Conservation (phyloP, 495 filamentous ascomycete genomes). For the Lindgomyces ingoldianus region DNA sequence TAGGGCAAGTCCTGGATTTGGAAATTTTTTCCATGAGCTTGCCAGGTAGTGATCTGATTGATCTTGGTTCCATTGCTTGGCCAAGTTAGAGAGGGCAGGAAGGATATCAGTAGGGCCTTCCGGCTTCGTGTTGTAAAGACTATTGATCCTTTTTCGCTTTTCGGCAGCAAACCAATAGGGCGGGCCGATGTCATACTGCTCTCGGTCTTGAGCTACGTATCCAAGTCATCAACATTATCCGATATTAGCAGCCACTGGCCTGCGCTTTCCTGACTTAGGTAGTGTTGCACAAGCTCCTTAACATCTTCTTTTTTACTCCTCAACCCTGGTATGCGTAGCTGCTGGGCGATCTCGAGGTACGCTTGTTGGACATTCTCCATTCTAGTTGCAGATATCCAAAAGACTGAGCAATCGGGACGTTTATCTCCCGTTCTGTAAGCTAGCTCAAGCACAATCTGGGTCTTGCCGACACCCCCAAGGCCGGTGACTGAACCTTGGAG, state of each 20-base stretch:
- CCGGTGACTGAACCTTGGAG: slow-evolving; percentile 2
- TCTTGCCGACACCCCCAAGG: slow-evolving; percentile 31
- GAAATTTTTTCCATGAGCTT: too few relatives aligned
- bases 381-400: slow-evolving; percentile 29
- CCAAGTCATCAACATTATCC: slow-evolving; percentile 37
- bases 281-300: slow-evolving; percentile 39
- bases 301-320: slow-evolving; percentile 31
- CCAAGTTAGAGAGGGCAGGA: too few relatives aligned
- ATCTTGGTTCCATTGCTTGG: too few relatives aligned
- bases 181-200: background rate
- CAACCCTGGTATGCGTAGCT: slow-evolving; percentile 29
- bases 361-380: slow-evolving; percentile 48
- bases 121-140: slow-evolving; percentile 21
- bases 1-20: too few relatives aligned
- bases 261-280: slow-evolving; percentile 40
- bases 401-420: slow-evolving; percentile 19
- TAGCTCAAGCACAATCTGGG: slow-evolving; percentile 31
- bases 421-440: slow-evolving; percentile 21
- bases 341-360: slow-evolving; percentile 47
- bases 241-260: slow-evolving; percentile 36
- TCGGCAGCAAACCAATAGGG: slow-evolving; percentile 5
- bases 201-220: background rate
- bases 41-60: too few relatives aligned
- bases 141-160: slow-evolving; percentile 7
- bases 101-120: slow-evolving; percentile 2